A percentile compares a stretch with the other conserved stretches of the same genome.
phyloP scores from a whole-genome alignment of 202 grass and related monocot genomes.

The Brachypodium distachyon region DNA sequence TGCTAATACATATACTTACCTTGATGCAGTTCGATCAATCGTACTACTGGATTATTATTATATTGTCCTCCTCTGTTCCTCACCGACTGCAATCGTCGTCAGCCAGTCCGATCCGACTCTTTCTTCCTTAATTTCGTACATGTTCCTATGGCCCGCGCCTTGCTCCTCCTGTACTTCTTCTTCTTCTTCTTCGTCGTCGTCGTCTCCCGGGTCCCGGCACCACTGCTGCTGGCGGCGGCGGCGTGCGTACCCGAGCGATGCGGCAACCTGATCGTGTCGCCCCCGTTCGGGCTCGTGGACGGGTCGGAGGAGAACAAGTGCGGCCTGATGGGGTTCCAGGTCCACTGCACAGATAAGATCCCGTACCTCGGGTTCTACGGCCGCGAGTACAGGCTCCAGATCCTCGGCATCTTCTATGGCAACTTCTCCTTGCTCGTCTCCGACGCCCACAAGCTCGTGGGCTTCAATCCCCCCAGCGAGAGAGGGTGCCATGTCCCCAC shows the following conservation, averaged over 20 bases:
- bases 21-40: too few species aligned
- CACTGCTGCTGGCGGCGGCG: background rate
- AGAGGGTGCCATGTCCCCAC: background rate
- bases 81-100: background rate
- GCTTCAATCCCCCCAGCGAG: background rate
- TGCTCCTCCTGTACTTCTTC: background rate
- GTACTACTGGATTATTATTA: too few species aligned
- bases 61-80: background rate
- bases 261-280: background rate
- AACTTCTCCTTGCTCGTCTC: slow-evolving; percentile 18
- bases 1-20: too few species aligned
- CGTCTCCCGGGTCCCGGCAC: background rate
- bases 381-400: background rate
- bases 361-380: slow-evolving; percentile 10
- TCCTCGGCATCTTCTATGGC: slow-evolving; percentile 34
- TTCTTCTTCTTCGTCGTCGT: background rate
- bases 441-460: background rate
- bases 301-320: background rate
- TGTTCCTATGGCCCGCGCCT: background rate
- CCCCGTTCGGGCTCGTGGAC: background rate
- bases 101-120: background rate
- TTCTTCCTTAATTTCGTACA: background rate
- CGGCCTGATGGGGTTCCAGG: slow-evolving; percentile 6
- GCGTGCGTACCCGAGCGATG: background rate
- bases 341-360: slow-evolving; percentile 5